These are phyloP conservation scores for Meripilus lineatus DNA, from an alignment of 1,284 basidiomycete species.

Conservation along the genomic window DNA sequence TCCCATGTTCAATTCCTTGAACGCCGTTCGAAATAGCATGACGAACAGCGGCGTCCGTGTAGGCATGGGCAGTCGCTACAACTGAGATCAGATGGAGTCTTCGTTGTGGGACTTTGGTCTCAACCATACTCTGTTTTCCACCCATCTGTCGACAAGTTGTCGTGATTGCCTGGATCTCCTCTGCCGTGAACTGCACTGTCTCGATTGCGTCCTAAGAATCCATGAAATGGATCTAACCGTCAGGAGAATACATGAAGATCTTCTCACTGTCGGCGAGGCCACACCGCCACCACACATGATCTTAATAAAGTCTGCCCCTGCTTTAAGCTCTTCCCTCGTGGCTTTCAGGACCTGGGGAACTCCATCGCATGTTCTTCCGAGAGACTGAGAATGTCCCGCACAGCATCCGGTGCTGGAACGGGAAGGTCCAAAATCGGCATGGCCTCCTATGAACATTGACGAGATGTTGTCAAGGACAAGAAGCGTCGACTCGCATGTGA, in stretches of 20 bases:
- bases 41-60: constrained; percentile 34
- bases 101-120: neutral
- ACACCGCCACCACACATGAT: constrained; percentile 44
- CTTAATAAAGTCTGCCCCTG: constrained; percentile 41
- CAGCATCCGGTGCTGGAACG: constrained; percentile 33
- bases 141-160: constrained; percentile 41
- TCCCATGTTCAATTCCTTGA: constrained; percentile 43
- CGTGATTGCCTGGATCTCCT: constrained; percentile 42
- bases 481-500: neutral
- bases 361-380: constrained; percentile 35
- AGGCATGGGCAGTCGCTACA: constrained; percentile 33
- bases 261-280: constrained; percentile 30
- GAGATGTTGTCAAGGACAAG: neutral
- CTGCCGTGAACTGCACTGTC: constrained; percentile 40
- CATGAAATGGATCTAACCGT: neutral
- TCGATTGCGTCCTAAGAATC: constrained; percentile 36
- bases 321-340: constrained; percentile 38
- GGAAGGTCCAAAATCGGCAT: constrained; percentile 33
- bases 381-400: constrained; percentile 30
- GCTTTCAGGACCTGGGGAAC: constrained; percentile 37
- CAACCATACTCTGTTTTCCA: constrained; percentile 26
- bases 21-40: constrained; percentile 37
- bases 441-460: constrained; percentile 28
- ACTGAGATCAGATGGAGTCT: neutral
- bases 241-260: neutral